These are phyloP conservation scores for Cladosporium sp. DNA, from an alignment of 2,329 filamentous ascomycete genomes.

Conservation along the genomic window DNA sequence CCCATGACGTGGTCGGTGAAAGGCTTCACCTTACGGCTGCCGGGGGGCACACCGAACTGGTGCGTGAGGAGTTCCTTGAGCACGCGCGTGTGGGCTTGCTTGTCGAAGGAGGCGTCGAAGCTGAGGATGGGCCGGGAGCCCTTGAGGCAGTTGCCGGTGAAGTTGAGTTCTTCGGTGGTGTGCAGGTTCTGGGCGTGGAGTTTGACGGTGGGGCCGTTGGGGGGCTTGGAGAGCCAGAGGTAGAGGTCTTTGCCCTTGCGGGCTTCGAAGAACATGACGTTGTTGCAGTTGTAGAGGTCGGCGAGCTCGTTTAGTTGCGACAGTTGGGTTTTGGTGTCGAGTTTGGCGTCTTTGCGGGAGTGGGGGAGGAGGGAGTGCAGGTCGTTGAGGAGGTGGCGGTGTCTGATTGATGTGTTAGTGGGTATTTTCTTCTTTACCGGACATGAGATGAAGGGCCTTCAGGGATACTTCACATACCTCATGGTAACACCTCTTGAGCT, in stretches of 20 bases:
- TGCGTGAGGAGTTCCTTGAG: slow-evolving; percentile 88
- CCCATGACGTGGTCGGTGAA: slow-evolving; percentile 95
- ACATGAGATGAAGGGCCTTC: too few relatives aligned
- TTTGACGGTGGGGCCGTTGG: slow-evolving; percentile 71
- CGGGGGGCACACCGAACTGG: slow-evolving; percentile 86
- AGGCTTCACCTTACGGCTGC: slow-evolving; percentile 83
- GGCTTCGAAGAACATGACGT: slow-evolving; percentile 91
- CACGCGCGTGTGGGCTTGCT: slow-evolving; percentile 69
- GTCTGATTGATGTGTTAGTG: slow-evolving; percentile 50
- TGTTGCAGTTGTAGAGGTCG: slow-evolving; percentile 88
- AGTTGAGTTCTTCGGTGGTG: slow-evolving; percentile 95
- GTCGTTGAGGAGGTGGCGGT: slow-evolving; percentile 89
- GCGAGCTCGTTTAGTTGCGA: slow-evolving; percentile 71
- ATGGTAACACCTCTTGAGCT: slow-evolving; percentile 90
- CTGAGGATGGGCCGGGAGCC: slow-evolving; percentile 86
- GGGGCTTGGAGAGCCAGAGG: slow-evolving; percentile 85
- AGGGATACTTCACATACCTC: too few relatives aligned
- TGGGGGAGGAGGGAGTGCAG: slow-evolving; percentile 85
- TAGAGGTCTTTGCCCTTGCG: slow-evolving; percentile 93
- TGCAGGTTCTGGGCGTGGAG: slow-evolving; percentile 75
- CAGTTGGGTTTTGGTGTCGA: slow-evolving; percentile 88
- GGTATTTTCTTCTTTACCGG: too few relatives aligned
- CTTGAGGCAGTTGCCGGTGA: slow-evolving; percentile 94
- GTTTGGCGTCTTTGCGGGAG: slow-evolving; percentile 88
- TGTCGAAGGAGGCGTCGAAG: slow-evolving; percentile 75